Percentiles rank a stretch among this genome's conserved stretches.
These are phyloP conservation scores for Aspergillus pseudoviridinutans DNA, from an alignment of 2,329 filamentous ascomycete species.

Conservation along the genomic window DNA sequence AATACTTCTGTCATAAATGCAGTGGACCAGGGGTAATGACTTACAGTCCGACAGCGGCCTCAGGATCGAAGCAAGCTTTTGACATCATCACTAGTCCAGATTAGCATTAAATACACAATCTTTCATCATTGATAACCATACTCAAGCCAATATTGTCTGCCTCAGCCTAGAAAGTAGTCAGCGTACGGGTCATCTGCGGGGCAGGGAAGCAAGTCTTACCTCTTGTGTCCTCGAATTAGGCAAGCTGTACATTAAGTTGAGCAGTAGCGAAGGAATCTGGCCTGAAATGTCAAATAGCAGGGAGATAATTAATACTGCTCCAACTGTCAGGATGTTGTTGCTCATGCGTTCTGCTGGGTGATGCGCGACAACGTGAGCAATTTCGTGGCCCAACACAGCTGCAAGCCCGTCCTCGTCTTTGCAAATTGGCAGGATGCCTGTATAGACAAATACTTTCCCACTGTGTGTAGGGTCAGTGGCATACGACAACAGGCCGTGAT, in stretches of 20 bases:
- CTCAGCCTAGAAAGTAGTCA: conserved; percentile 42
- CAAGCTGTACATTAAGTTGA: conserved; percentile 49
- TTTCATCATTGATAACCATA: conserved; percentile 17
- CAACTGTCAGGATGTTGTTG: conserved; percentile 31
- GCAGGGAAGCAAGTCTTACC: conserved; percentile 22
- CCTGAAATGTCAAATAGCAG: conserved; percentile 40
- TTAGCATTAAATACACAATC: conserved; percentile 9
- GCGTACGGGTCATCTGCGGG: neutral
- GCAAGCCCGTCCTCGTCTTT: conserved; percentile 56
- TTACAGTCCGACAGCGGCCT: conserved; percentile 51
- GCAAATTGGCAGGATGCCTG: conserved; percentile 57
- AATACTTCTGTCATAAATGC: neutral
- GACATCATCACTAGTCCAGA: conserved; percentile 55
- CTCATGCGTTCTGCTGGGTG: conserved; percentile 55
- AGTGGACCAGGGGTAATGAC: conserved; percentile 6
- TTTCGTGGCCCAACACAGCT: conserved; percentile 60
- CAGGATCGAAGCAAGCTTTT: conserved; percentile 56
- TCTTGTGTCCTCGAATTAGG: conserved; percentile 58
- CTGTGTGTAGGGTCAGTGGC: conserved; percentile 21
- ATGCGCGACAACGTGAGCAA: conserved; percentile 59
- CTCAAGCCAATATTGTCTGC: conserved; percentile 60
- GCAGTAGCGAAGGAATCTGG: conserved; percentile 35
- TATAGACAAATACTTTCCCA: conserved; percentile 63
- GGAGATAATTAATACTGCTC: conserved; percentile 23
- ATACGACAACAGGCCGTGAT: neutral